Evolutionary conservation across 2,329 filamentous ascomycete species (phyloP), one percentile per base, ranked within the genome.

Genomic region (Cryphonectria parasitica): DNA sequence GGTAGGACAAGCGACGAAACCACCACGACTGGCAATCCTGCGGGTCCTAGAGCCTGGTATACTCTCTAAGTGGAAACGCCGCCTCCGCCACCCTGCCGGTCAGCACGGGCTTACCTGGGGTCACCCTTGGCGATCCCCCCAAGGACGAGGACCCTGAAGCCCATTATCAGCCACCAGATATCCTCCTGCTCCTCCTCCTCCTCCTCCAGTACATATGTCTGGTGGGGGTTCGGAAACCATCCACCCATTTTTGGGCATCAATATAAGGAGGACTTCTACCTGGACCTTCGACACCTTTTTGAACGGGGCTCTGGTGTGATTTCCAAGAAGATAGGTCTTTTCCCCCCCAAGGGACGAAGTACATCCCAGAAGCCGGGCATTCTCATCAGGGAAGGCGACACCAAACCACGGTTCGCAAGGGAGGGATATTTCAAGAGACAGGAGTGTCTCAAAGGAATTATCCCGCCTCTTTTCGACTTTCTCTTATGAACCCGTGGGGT

Each of bases 1-100:
- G 54, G 25, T 25, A 58, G 13, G 8, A 39, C 54, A 49, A 19
- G 28, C 10, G 10, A 31, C 13, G 54, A 58, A 19, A 58, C 25
- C 54, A 28, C 25, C 54, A 58, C 25, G 2, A 39, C 36, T 8
- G 22, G 19, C 45, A 49, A 58, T 58, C 54, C 54, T 58, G 25
- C 54, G 54, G 54, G 54, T 31, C 54, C 54, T 11, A 58, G 25
- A 31, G 25, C 54, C 54, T 58, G 54, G 54, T 25, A 58, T 19
- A 22, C 45, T n/a, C 4, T 19, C 25, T 7, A 17, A 31, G 54
- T 58, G 54, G 54, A 31, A 25, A 58, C 54, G 25, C 52, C n/a
- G 28, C 22, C 64, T 66, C 49, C 64, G 49, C 64, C 64, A 60
- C 64, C 64, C 34, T 25, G 19, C 49, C 49, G 34, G 64, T 66